Conservation (phyloP, 352 stramenopile species). For the Lagenidium giganteum region DNA sequence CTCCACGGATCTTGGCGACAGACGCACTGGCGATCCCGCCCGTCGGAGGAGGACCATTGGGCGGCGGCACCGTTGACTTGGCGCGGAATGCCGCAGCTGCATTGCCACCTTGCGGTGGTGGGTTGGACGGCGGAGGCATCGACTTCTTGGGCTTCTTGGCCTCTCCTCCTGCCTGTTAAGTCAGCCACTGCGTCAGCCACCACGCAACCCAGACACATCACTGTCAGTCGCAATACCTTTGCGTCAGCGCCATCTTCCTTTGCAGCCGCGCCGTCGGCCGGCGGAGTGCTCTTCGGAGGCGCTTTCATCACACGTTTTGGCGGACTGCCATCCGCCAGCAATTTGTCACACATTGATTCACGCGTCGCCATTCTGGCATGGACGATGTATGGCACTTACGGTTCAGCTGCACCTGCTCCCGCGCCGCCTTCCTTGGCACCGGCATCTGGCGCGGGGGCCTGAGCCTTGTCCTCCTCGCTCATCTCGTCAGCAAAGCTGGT, state of each 20-base stretch:
- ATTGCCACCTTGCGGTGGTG: conserved; percentile 45
- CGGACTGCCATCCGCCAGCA: too few species aligned
- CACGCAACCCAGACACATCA: background rate
- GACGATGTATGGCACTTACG: too few species aligned
- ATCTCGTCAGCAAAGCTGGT: too few species aligned
- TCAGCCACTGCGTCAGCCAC: conserved; percentile 3
- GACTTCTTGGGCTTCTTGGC: conserved; percentile 62
- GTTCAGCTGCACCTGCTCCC: too few species aligned
- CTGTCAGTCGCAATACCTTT: conserved; percentile 12
- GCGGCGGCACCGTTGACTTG: conserved; percentile 53
- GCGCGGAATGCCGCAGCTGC: conserved; percentile 62
- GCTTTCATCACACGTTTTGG: conserved; percentile 12
- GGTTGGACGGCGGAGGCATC: conserved; percentile 58
- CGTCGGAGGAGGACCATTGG: conserved; percentile 53
- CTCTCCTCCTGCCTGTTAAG: conserved; percentile 4
- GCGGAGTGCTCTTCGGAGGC: conserved; percentile 14
- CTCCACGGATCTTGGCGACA: conserved; percentile 69
- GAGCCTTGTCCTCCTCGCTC: too few species aligned
- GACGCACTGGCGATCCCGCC: conserved; percentile 44
- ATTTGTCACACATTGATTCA: too few species aligned
- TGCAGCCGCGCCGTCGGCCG: too few species aligned
- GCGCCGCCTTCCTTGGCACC: too few species aligned
- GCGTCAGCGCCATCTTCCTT: conserved; percentile 9
- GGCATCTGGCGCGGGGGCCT: too few species aligned
- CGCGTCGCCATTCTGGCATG: too few species aligned